Conservation (phyloP, 2,329 filamentous ascomycete genomes). For the Microsporum ferrugineum region DNA sequence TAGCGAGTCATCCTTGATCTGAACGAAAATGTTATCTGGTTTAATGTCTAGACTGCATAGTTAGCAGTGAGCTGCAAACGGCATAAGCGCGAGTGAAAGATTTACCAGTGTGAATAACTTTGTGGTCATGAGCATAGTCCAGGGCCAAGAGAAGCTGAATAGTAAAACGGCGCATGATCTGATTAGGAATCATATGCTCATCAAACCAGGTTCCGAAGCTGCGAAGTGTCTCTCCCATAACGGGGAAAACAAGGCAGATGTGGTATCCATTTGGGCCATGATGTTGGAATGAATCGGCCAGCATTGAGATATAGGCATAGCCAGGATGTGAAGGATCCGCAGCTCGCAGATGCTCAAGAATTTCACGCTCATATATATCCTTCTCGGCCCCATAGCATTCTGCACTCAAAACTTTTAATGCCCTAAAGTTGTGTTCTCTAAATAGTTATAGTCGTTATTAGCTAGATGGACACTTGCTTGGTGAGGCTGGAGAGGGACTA, state of each 20-base stretch:
- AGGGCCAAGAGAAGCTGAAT: constrained; percentile 8
- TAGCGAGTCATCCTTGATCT: constrained; percentile 10
- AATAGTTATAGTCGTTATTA: background rate
- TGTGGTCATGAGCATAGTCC: constrained; percentile 4
- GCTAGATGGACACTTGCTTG: background rate
- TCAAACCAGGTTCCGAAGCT: constrained; percentile 12
- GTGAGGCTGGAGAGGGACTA: background rate
- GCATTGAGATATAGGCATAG: constrained; percentile 6
- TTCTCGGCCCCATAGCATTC: constrained; percentile 6
- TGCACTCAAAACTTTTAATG: constrained; percentile 10
- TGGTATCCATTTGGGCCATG: constrained; percentile 19
- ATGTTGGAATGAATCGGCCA: constrained; percentile 14
- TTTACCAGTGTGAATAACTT: constrained; percentile 7
- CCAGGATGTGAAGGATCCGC: constrained; percentile 6
- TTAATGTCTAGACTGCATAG: constrained; percentile 15
- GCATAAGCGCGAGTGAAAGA: too few species aligned
- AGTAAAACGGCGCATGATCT: constrained; percentile 8
- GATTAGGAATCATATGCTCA: constrained; percentile 5
- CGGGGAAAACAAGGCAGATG: constrained; percentile 17
- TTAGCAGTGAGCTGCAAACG: background rate
- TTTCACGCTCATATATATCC: constrained; percentile 9
- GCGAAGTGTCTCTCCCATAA: constrained; percentile 15
- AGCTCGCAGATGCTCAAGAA: constrained; percentile 5
- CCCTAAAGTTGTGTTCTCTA: constrained; percentile 5
- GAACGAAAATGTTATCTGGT: constrained; percentile 19